Base-by-base conservation (phyloP, 1,284 basidiomycete species). In the Fomitopsis palustris region DNA sequence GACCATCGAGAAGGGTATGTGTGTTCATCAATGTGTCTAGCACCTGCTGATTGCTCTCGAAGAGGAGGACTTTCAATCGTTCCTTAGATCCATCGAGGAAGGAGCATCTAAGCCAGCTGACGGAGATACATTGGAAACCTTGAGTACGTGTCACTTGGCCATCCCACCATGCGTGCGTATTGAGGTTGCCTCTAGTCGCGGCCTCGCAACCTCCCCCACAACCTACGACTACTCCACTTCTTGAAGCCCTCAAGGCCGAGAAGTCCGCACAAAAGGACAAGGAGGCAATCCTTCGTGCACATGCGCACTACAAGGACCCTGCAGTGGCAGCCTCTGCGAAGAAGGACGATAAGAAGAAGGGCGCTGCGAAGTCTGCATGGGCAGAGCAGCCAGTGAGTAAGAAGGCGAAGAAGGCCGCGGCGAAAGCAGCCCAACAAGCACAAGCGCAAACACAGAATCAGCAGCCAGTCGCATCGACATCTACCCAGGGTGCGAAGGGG, bases 201-300 rank as follows among this genome's bases (percentile, higher is more conserved):
- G 80, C 86, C 3, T 78, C 78, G 4, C 85, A 85, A 62, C 77
- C 82, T 0, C 72, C 78, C 0, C 78, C 84, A 2, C 77, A 75
- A 31, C 89, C 92, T 0, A 93, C 87, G 60, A 89, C 90, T 0
- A 96, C 95, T 0, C 95, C 95, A 0, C 81, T 96, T 25, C 83
- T 97, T 35, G 93, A 95, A 67, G 92, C 93, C 2, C 82, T 97
- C 57, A 92, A 91, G 65, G 88, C 88, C 0, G 88, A 92, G 72
- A 90, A 88, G 68, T 80, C 81, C 4, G 87, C 87, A 0, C 81
- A 85, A 65, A 86, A 83, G 62, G 88, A 90, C 68, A 88, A 85
- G 67, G 87, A 88, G 62, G 77, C 84, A 19, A 87, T 87, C 62
- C 76, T 85, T 29, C 84, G 86, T 37, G 87, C 82, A 56, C 86